Evolutionary conservation across 2,329 filamentous ascomycete genomes (phyloP), one percentile per base, ranked within the genome.

Genomic region (Xylaria sp.): DNA sequence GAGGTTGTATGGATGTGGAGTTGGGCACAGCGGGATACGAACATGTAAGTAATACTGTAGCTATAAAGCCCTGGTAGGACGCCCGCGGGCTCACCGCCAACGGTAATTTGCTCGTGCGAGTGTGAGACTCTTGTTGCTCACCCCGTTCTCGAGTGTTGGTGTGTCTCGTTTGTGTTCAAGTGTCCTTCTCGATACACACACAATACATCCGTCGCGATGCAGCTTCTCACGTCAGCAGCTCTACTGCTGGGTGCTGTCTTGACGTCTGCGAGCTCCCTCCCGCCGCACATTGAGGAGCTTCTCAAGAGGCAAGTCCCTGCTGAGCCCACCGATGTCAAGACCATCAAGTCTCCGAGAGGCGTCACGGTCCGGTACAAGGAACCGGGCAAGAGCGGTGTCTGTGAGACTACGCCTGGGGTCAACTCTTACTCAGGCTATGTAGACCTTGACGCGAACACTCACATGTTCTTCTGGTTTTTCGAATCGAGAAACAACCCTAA

Each of bases 331-430:
- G 82, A 78, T 55, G 82, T 85, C 64, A 85, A 80, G 71, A 83
- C 80, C 7, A 81, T 85, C 60, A 80, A 74, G 12, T 79, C 82
- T 3, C 84, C 84, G 7, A 80, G 79, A 25, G 83, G 83, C 62
- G 81, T 82, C 23, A 82, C 78, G 12, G 81, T 86, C 56, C 80
- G 83, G 1, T 86, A 86, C 76, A 87, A 85, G 76, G 81, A 86
- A 75, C 86, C 86, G 7, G 84, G 82, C 4, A 78, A 79, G 43
- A 76, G 75, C 20, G 81, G 83, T 1, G 79, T 86, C 39, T 86
- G 85, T 71, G 85, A 86, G 76, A 86, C 84, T 0, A 86, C 84
- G 1, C 82, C 83, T 2, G 84, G 85, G 7, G 85, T 86, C 48
- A 82, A 84, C 57, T 83, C 81, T 1, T 86, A 86, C 71, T 79